Evolutionary conservation across 257 asterid genomes (phyloP), one percentile per base, ranked within the genome.

Genomic region (Przewalskia tangutica): DNA sequence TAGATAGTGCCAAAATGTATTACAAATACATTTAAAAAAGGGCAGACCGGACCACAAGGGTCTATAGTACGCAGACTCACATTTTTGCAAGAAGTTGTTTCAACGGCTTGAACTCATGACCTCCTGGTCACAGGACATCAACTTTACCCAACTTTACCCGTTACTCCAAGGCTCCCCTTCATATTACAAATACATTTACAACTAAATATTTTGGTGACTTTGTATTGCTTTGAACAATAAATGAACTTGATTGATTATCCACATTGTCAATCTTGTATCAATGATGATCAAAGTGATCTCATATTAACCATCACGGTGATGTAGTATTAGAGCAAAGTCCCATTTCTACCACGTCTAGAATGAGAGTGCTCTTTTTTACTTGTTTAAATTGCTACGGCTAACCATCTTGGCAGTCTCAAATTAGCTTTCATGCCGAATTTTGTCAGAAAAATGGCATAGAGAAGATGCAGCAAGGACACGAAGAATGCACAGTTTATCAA

Each of bases 331-430:
- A 20, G 59, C 4, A 40, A 59, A 79, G 54, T 12, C 23, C 9
- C 58, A 71, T 46, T 46, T 48, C 6, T 12, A 71, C 1, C 0
- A n/a, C 56, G 56, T 18, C 40, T 46, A 10, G 18, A 20, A 44
- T 46, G 79, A 71, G 77, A 16, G 13, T 58, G 20, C 82, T 0
- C 40, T 17, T 53, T 9, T 48, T 10, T 9, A 5, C 83, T 8
- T 12, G 16, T 4, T 86, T 84, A 89, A 58, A 93, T 90, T 50
- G 95, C 94, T 81, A 89, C 84, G 53, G 88, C 93, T 7, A 94
- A 89, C 99, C 99, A 94, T 81, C 89, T 90, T 8, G 99, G 99
- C 80, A 94, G 86, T 77, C 89, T 86, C 81, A 96, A 89, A 36
- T 92, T 88, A 77, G 87, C 71, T 88, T 94, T 96, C 94, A 91